Percentiles rank a stretch among this genome's conserved stretches.
Conservation (phyloP, 2,329 filamentous ascomycete genomes). For the Metarhizium robertsii region DNA sequence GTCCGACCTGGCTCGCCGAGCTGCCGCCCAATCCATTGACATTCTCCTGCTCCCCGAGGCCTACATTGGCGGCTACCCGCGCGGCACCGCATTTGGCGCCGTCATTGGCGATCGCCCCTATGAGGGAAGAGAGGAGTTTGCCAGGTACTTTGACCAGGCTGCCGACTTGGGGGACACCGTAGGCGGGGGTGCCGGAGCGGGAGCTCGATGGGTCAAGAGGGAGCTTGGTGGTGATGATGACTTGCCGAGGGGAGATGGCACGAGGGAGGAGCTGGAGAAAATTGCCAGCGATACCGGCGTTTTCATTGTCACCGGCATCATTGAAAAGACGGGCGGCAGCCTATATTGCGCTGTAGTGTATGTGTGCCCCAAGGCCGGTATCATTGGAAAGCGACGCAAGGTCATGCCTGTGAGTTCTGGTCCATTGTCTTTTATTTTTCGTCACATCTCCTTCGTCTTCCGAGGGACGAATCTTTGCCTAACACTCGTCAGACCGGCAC, state of each 20-base stretch:
- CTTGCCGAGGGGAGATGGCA: conserved; percentile 46
- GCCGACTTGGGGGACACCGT: conserved; percentile 77
- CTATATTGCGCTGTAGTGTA: conserved; percentile 79
- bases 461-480: not conserved
- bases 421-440: not conserved
- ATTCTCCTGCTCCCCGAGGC: conserved; percentile 87
- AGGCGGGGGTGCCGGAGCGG: conserved; percentile 54
- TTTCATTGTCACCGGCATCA: conserved; percentile 70
- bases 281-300: conserved; percentile 70
- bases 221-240: conserved; percentile 31
- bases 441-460: not conserved
- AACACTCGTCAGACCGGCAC: conserved; percentile 53
- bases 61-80: conserved; percentile 84
- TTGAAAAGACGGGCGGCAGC: conserved; percentile 73
- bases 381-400: conserved; percentile 80
- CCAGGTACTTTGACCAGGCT: conserved; percentile 67
- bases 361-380: conserved; percentile 63
- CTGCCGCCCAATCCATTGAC: conserved; percentile 47
- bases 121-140: conserved; percentile 70
- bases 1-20: conserved; percentile 50
- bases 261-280: conserved; percentile 67
- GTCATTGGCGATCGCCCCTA: conserved; percentile 59
- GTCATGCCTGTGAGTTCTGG: conserved; percentile 65
- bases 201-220: conserved; percentile 60
- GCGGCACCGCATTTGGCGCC: conserved; percentile 68